A percentile compares a stretch with the other conserved stretches of the same genome.
These are phyloP conservation scores for Aristolochia contorta DNA, from an alignment of 164 flowering plant genomes.

Conservation along the genomic window DNA sequence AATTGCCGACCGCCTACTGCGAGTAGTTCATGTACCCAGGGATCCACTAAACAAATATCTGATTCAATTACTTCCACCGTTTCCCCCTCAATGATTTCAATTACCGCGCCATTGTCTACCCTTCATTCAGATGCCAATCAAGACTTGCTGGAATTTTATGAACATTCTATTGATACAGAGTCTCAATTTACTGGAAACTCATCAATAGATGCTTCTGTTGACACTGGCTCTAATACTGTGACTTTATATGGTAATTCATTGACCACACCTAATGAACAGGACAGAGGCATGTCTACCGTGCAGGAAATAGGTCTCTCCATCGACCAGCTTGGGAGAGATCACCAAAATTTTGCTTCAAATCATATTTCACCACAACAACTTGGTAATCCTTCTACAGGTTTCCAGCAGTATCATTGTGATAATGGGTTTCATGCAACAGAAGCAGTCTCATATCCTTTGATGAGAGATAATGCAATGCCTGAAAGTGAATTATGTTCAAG, in stretches of 20 bases:
- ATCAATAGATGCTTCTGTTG: slow-evolving; percentile 6
- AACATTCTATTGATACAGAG: slow-evolving; percentile 12
- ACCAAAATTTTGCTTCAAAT: slow-evolving; percentile 11
- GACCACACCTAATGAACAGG: neutral
- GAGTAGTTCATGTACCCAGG: slow-evolving; percentile 30
- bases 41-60: slow-evolving; percentile 26
- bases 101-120: slow-evolving; percentile 17
- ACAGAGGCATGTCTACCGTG: too few species aligned
- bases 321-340: neutral
- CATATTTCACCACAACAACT: slow-evolving; percentile 7
- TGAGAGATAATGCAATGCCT: slow-evolving; percentile 2
- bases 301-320: too few species aligned
- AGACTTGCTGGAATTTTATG: slow-evolving; percentile 20
- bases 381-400: slow-evolving; percentile 8
- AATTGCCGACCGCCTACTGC: slow-evolving; percentile 28
- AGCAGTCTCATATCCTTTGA: slow-evolving; percentile 4
- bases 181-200: neutral
- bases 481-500: slow-evolving; percentile 1
- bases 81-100: slow-evolving; percentile 29
- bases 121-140: slow-evolving; percentile 22
- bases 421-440: slow-evolving; percentile 14
- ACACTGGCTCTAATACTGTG: slow-evolving; percentile 10
- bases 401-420: slow-evolving; percentile 10
- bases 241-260: slow-evolving; percentile 5
- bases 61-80: slow-evolving; percentile 21